Base-by-base conservation (phyloP, 352 stramenopile species). In the Plasmopara viticola region DNA sequence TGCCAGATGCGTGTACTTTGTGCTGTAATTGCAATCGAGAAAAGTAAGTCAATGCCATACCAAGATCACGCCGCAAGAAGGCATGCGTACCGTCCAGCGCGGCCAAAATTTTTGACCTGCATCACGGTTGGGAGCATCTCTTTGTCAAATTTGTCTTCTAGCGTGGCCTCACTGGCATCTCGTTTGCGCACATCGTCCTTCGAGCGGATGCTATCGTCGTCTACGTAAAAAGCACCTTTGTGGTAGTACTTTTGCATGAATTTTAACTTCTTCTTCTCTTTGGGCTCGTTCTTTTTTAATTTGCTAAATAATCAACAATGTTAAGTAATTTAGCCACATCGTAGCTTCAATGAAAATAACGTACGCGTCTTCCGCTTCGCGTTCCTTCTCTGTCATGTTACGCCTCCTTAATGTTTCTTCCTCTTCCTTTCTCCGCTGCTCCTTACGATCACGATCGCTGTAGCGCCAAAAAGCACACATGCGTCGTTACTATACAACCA, bases 171-270 rank as follows among this genome's bases (percentile, higher is more conserved):
- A 25, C 3, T 25, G 20, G 20, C 20, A 56, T 97, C 95, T 35
- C 88, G 87, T 45, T 87, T 84, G 28, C 94, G 90, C 18, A 98
- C 87, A 62, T 98, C 94, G 55, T 90, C 63, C 50, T 94, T 86
- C 17, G 85, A 75, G 37, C 76, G 62, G 18, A 97, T 70, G 49
- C 93, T 97, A 37, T 91, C 72, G 14, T 98, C 91, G 56, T 98
- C 95, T 77, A 98, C 95, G 65, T 98, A 99, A 53, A 98, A 99
- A 0, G 92, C 95, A 38, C 96, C 96, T 61, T 98, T 97, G 74
- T 99, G 97, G 69, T 98, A 97, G 64, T 98, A 99, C 53, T 98
- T 97, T 58, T 98, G 96, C 73, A 98, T 84, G 68, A 98, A 98
- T 55, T 95, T 97, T 44, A 87, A 85, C 64, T 96, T 96, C 39